Evolutionary conservation across 495 filamentous ascomycete genomes (phyloP).

Genomic region (Xylaria castorea): DNA sequence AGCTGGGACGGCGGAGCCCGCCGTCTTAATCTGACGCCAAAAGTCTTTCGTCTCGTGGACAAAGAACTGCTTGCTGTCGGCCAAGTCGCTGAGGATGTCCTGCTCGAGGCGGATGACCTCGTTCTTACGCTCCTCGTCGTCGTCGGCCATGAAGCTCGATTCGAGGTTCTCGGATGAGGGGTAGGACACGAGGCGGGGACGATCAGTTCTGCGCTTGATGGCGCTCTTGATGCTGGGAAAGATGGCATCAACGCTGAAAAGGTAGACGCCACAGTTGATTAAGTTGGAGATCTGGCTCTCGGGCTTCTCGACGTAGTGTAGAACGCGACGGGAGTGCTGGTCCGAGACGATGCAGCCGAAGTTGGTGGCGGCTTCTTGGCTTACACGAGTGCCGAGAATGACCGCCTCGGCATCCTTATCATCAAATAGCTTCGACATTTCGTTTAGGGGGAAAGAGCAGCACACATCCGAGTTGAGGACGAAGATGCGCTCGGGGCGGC

Average conservation of each 20-base stretch:
- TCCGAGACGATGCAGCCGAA: slow-evolving; percentile 99
- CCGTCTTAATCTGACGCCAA: slow-evolving; percentile 99
- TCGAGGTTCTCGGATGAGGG: slow-evolving; percentile 94
- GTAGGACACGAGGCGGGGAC: slow-evolving; percentile 90
- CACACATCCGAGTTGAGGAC: slow-evolving; percentile 99
- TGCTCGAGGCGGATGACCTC: slow-evolving; percentile 96
- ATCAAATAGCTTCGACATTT: slow-evolving; percentile 93
- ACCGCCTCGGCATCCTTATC: slow-evolving; percentile 97
- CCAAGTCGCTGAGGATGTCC: slow-evolving; percentile 94
- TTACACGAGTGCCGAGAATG: slow-evolving; percentile 91
- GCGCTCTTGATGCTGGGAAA: slow-evolving; percentile 95
- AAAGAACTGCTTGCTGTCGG: slow-evolving; percentile 97
- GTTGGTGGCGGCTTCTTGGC: slow-evolving; percentile 90
- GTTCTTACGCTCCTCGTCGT: slow-evolving; percentile 75
- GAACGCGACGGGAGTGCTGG: slow-evolving; percentile 90
- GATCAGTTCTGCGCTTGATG: slow-evolving; percentile 93
- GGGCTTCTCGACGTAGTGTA: slow-evolving; percentile 99
- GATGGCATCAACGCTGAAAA: slow-evolving; percentile 93
- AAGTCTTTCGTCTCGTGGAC: slow-evolving; percentile 99
- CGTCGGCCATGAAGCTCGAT: slow-evolving; percentile 75
- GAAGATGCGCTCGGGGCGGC: slow-evolving; percentile 91
- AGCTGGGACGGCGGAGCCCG: slow-evolving; percentile 94
- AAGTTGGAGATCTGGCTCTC: slow-evolving; percentile 98
- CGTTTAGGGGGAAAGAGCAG: slow-evolving; percentile 95
- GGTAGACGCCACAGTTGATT: slow-evolving; percentile 99